Evolutionary conservation across 164 flowering plant genomes (phyloP).

Genomic region (Stephania cephalantha): DNA sequence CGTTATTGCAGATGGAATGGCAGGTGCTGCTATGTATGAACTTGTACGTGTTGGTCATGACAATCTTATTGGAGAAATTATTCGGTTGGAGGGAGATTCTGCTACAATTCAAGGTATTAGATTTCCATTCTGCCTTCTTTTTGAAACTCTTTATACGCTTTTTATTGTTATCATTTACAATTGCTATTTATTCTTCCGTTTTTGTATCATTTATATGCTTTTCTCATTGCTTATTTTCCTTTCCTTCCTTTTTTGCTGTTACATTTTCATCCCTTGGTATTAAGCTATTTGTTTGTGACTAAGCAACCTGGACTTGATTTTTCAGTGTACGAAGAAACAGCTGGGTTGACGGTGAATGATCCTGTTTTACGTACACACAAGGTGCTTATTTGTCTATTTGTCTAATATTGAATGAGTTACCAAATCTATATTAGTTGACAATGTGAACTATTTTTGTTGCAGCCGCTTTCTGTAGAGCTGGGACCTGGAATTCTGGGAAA

Average conservation of each 20-base stretch:
- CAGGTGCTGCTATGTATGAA: conserved; percentile 99
- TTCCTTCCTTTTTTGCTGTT: not conserved
- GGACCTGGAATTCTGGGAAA: conserved; percentile 99
- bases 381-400: conserved; percentile 31
- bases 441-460: conserved; percentile 19
- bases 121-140: not conserved
- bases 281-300: not conserved
- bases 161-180: not conserved
- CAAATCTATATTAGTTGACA: not conserved
- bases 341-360: conserved; percentile 93
- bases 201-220: not conserved
- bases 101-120: conserved; percentile 94
- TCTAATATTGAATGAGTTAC: not conserved
- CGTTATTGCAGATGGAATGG: conserved; percentile 99
- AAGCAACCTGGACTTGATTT: not conserved
- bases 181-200: not conserved
- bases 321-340: conserved; percentile 98
- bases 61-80: conserved; percentile 95
- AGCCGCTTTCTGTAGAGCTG: conserved; percentile 97
- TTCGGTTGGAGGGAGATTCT: conserved; percentile 98
- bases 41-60: conserved; percentile 99
- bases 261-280: not conserved
- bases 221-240: too few relatives aligned
- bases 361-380: conserved; percentile 93
- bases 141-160: not conserved